phyloP scores from a whole-genome alignment of 202 grass and related monocot species.

The Bolboschoenoplectus hybrid region DNA sequence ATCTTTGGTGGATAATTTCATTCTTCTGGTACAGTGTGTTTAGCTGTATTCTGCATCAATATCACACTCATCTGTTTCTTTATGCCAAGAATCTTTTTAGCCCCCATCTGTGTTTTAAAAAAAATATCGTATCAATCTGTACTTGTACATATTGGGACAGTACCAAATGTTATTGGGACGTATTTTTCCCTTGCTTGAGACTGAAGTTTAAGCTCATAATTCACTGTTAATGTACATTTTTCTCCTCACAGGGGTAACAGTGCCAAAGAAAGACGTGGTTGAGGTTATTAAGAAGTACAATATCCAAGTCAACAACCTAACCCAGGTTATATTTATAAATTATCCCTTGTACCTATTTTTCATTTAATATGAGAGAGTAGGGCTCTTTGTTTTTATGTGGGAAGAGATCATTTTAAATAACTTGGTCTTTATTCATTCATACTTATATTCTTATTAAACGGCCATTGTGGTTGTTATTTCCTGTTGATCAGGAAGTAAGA shows the following conservation, averaged over 20 bases:
- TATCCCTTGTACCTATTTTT: conserved; percentile 20
- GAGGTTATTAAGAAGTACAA: conserved; percentile 81
- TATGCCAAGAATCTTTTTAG: neutral
- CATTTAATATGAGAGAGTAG: conserved; percentile 9
- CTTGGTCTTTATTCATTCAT: neutral
- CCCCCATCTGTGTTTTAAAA: no score
- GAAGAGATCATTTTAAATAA: neutral
- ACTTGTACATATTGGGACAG: neutral
- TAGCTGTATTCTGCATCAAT: neutral
- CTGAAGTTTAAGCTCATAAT: conserved; percentile 34
- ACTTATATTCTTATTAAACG: neutral
- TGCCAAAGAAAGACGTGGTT: conserved; percentile 69
- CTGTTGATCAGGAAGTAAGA: neutral
- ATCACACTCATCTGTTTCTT: neutral
- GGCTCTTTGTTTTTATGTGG: neutral
- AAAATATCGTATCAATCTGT: neutral
- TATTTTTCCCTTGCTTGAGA: conserved; percentile 20
- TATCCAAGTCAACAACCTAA: conserved; percentile 97
- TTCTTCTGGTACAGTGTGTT: conserved; percentile 11
- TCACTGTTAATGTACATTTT: conserved; percentile 26
- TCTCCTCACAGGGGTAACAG: conserved; percentile 52
- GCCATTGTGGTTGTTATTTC: conserved; percentile 8
- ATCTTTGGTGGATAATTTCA: neutral
- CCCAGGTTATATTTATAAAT: conserved; percentile 58
- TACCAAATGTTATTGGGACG: neutral